Conservation (phyloP, 805 yeast genomes). For the Wickerhamiella lipophila region DNA sequence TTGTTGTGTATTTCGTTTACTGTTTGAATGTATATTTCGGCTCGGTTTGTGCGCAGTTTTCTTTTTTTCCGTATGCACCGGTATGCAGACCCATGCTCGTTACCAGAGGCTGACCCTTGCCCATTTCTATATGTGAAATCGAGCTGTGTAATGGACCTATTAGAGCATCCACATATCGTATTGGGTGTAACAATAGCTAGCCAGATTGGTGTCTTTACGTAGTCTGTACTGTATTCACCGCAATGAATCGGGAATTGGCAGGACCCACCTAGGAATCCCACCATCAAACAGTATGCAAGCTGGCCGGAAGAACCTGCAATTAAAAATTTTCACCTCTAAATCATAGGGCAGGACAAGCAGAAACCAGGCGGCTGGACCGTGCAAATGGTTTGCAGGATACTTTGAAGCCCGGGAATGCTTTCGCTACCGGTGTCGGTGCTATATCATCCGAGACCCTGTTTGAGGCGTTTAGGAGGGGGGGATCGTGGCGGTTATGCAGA, state of each 20-base stretch:
- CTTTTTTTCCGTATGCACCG: not conserved
- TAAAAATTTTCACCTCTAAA: not conserved
- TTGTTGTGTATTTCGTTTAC: not conserved
- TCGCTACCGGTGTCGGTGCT: no score
- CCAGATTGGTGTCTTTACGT: no score
- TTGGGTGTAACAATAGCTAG: not conserved
- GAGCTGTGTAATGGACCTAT: not conserved
- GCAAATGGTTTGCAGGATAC: not conserved
- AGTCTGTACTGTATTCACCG: no score
- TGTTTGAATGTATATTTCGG: not conserved
- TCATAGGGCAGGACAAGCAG: not conserved
- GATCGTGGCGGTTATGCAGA: no score
- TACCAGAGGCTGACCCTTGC: not conserved
- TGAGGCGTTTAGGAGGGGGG: no score
- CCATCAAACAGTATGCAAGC: not conserved
- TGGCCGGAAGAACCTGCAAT: not conserved
- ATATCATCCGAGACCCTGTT: no score
- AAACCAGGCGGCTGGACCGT: not conserved
- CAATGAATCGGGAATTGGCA: no score
- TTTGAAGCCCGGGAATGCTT: not conserved
- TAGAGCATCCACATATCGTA: not conserved
- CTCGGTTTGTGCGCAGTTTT: not conserved
- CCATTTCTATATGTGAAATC: not conserved
- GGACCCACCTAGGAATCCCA: not conserved
- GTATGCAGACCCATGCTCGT: not conserved